Evolutionary conservation across 768 basidiomycete species (phyloP).

Genomic region (Rhizopogon salebrosus): DNA sequence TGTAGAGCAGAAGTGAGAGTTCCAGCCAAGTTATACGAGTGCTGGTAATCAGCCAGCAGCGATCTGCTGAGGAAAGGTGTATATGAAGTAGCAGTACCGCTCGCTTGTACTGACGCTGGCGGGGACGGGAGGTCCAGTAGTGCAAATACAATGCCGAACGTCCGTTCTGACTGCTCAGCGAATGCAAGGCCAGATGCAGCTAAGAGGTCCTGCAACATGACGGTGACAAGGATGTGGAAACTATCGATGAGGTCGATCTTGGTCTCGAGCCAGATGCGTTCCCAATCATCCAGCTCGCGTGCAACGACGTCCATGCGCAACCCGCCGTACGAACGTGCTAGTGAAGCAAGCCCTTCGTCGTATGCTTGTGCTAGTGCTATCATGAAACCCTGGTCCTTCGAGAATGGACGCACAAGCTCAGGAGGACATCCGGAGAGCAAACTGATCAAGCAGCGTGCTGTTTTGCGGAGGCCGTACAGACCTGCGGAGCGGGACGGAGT

Average conservation of each 20-base stretch:
- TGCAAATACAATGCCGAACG: conserved; percentile 54
- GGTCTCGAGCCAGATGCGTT: conserved; percentile 63
- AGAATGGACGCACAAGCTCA: conserved; percentile 46
- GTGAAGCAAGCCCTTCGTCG: conserved; percentile 47
- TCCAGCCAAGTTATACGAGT: conserved; percentile 53
- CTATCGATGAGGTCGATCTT: conserved; percentile 69
- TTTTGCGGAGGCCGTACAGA: conserved; percentile 61
- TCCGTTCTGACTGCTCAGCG: conserved; percentile 43
- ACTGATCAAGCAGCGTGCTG: conserved; percentile 48
- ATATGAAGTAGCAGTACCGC: conserved; percentile 9
- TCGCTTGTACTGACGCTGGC: conserved; percentile 5
- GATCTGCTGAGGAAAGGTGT: conserved; percentile 61
- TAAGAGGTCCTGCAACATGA: conserved; percentile 45
- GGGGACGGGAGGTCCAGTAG: conserved; percentile 45
- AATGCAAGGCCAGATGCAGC: conserved; percentile 37
- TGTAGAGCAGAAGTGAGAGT: conserved; percentile 43
- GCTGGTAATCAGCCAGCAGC: conserved; percentile 69
- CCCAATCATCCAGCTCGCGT: conserved; percentile 56
- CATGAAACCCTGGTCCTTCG: conserved; percentile 46
- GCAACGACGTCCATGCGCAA: conserved; percentile 22
- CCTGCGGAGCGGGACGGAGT: conserved; percentile 40
- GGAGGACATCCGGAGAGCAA: conserved; percentile 50
- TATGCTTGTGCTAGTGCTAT: conserved; percentile 56
- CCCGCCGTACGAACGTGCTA: conserved; percentile 62
- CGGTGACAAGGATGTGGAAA: conserved; percentile 55